Conservation (phyloP, 805 yeast genomes). For the Tetrapisispora namnaoensis region DNA sequence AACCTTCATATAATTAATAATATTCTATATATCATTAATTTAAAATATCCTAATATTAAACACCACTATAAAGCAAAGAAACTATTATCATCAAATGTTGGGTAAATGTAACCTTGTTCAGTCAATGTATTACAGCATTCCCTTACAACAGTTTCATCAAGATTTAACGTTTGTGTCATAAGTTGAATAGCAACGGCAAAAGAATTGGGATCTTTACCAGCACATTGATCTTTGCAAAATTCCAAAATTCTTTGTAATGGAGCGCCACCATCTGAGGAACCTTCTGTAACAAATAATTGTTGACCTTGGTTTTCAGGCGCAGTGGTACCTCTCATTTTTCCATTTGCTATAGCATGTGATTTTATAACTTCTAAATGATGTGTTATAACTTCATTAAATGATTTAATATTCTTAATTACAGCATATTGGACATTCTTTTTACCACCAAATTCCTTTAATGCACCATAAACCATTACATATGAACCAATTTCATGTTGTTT, state of each 20-base stretch:
- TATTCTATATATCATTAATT: neutral
- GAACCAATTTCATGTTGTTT: slow-evolving; percentile 37
- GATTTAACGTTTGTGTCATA: slow-evolving; percentile 46
- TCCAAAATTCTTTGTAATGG: slow-evolving; percentile 38
- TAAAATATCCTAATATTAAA: neutral
- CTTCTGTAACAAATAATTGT: slow-evolving; percentile 38
- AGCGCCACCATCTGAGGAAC: slow-evolving; percentile 21
- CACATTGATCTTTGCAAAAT: slow-evolving; percentile 39
- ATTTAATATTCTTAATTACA: slow-evolving; percentile 44
- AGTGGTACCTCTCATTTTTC: slow-evolving; percentile 28
- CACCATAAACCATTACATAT: slow-evolving; percentile 52
- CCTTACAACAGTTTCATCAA: slow-evolving; percentile 41
- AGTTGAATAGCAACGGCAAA: slow-evolving; percentile 68
- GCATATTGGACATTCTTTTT: slow-evolving; percentile 59
- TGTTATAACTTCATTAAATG: slow-evolving; percentile 58
- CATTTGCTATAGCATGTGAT: slow-evolving; percentile 46
- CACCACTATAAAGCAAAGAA: slow-evolving; percentile 38
- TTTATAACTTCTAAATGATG: slow-evolving; percentile 58
- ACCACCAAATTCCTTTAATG: slow-evolving; percentile 49
- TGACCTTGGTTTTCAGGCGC: slow-evolving; percentile 15
- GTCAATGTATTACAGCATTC: slow-evolving; percentile 43
- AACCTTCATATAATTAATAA: neutral
- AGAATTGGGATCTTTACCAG: slow-evolving; percentile 38
- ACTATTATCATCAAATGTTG: slow-evolving; percentile 58
- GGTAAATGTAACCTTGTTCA: slow-evolving; percentile 60